phyloP scores from a whole-genome alignment of 106 monocot species.

The Acorus calamus region DNA sequence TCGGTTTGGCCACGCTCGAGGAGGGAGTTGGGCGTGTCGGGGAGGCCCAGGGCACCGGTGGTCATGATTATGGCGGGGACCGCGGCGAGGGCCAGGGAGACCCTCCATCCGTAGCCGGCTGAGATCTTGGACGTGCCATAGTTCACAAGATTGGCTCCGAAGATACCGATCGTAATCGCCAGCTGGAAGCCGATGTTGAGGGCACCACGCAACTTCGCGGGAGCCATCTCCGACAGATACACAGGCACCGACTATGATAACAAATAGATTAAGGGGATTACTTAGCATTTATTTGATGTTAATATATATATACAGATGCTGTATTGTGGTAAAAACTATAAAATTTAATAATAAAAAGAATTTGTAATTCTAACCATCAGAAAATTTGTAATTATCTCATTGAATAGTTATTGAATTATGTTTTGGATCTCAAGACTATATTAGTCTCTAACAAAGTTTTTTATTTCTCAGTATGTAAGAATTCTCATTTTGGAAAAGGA shows the following conservation, averaged over 20 bases:
- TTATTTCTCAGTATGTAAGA: too few relatives aligned
- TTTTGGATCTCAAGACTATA: too few relatives aligned
- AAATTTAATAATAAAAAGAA: too few relatives aligned
- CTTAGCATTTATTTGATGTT: too few relatives aligned
- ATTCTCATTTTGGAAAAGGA: too few relatives aligned
- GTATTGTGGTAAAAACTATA: too few relatives aligned
- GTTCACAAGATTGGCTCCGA: conserved; percentile 17
- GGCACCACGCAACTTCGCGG: conserved; percentile 10
- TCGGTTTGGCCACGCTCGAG: conserved; percentile 10
- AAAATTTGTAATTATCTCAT: too few relatives aligned
- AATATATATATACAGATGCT: too few relatives aligned
- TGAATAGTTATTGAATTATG: too few relatives aligned
- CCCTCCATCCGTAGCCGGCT: conserved; percentile 13
- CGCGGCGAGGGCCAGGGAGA: conserved; percentile 17
- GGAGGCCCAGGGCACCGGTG: conserved; percentile 16
- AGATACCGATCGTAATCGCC: conserved; percentile 15
- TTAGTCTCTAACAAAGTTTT: too few relatives aligned
- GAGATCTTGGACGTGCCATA: conserved; percentile 12
- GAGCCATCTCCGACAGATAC: conserved; percentile 16
- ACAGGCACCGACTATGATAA: conserved; percentile 7
- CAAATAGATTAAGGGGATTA: too few relatives aligned
- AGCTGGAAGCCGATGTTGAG: conserved; percentile 18
- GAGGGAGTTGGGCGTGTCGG: conserved; percentile 27
- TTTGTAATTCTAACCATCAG: too few relatives aligned
- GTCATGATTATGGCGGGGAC: conserved; percentile 21